Evolutionary conservation across 371 early-diverging fungal species (phyloP).

Genomic region (Mucor circinelloides): DNA sequence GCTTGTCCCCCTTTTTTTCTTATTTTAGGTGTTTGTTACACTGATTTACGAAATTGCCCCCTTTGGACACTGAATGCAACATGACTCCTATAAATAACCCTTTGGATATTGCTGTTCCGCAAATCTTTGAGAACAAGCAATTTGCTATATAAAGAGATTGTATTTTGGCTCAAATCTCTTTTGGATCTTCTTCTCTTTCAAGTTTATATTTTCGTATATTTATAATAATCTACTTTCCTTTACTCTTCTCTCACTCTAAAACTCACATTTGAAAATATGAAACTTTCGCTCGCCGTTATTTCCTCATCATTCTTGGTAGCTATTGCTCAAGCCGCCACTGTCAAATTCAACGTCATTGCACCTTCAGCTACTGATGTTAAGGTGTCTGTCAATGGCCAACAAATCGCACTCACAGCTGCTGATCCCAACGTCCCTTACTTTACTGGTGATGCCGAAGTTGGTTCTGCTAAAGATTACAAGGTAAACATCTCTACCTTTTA

Average conservation of each 20-base stretch:
- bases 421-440: slow-evolving; percentile 52
- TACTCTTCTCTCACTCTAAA: not conserved
- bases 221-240: slow-evolving; percentile 8
- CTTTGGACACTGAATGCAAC: slow-evolving; percentile 9
- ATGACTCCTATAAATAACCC: slow-evolving; percentile 20
- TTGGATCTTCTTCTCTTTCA: not conserved
- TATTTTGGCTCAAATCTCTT: not conserved
- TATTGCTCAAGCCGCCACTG: slow-evolving; percentile 39
- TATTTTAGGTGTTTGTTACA: not conserved
- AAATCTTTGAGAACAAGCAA: not conserved
- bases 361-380: slow-evolving; percentile 48
- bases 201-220: slow-evolving; percentile 9
- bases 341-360: slow-evolving; percentile 57
- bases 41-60: slow-evolving; percentile 3
- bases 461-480: slow-evolving; percentile 44
- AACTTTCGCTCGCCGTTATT: slow-evolving; percentile 25
- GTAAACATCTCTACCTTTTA: slow-evolving; percentile 4
- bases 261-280: slow-evolving; percentile 17
- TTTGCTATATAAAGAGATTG: slow-evolving; percentile 5
- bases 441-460: slow-evolving; percentile 44
- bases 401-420: slow-evolving; percentile 35
- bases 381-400: slow-evolving; percentile 53
- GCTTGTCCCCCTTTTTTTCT: slow-evolving; percentile 3
- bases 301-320: slow-evolving; percentile 23
- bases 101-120: not conserved